Conservation (phyloP, 164 flowering plant species). For the Vitis amurensis region DNA sequence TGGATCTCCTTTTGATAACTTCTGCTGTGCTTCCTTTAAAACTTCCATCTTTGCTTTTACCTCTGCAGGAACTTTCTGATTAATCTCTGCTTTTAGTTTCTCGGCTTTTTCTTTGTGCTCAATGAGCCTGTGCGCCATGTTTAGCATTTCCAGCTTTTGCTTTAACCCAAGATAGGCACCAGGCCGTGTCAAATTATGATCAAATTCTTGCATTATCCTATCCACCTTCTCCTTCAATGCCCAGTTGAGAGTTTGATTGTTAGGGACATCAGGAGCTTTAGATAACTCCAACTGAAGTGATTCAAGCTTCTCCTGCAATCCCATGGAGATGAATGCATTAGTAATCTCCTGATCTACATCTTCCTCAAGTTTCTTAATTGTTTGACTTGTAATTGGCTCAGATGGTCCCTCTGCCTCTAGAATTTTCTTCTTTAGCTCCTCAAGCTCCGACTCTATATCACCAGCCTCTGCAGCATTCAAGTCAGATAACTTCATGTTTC, state of each 20-base stretch:
- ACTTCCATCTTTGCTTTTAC: slow-evolving; percentile 25
- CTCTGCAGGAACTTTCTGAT: slow-evolving; percentile 27
- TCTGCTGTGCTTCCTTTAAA: slow-evolving; percentile 27
- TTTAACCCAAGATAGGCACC: slow-evolving; percentile 34
- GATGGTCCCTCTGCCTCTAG: slow-evolving; percentile 19
- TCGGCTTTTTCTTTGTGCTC: slow-evolving; percentile 26
- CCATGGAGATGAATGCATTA: slow-evolving; percentile 37
- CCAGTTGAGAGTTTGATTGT: slow-evolving; percentile 15
- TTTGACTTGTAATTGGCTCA: slow-evolving; percentile 18
- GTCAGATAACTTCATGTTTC: slow-evolving; percentile 15
- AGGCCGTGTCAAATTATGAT: slow-evolving; percentile 24
- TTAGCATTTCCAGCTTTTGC: slow-evolving; percentile 31
- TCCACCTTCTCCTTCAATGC: slow-evolving; percentile 28
- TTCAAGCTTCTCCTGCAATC: slow-evolving; percentile 34
- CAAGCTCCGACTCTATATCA: slow-evolving; percentile 26
- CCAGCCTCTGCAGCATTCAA: slow-evolving; percentile 2
- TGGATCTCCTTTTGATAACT: slow-evolving; percentile 24
- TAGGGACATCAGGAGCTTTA: slow-evolving; percentile 5
- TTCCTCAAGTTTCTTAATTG: slow-evolving; percentile 25
- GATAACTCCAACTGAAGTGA: slow-evolving; percentile 26
- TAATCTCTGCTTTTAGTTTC: slow-evolving; percentile 25
- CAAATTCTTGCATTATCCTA: slow-evolving; percentile 28
- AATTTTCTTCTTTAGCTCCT: slow-evolving; percentile 27
- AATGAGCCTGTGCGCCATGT: slow-evolving; percentile 23
- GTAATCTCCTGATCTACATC: slow-evolving; percentile 38